phyloP scores from a whole-genome alignment of 2,329 filamentous ascomycete species.

The Tolypocladium ovalisporum region DNA sequence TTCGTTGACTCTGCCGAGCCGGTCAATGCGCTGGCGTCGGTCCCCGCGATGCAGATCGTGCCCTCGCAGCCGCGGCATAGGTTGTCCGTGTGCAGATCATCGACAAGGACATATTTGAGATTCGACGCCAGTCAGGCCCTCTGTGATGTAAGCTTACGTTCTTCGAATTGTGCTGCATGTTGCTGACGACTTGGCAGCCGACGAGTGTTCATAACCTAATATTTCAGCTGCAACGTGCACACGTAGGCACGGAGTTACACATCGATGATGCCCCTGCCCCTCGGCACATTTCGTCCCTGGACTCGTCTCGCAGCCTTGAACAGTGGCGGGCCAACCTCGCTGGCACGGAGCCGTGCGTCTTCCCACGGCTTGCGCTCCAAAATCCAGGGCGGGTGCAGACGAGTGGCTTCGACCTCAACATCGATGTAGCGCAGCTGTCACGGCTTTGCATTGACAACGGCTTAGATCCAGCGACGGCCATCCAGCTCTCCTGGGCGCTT shows the following conservation, averaged over 20 bases:
- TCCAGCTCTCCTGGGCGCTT: constrained; percentile 50
- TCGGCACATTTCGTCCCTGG: constrained; percentile 15
- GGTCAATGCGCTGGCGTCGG: constrained; percentile 24
- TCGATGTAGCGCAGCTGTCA: constrained; percentile 27
- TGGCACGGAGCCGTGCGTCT: constrained; percentile 29
- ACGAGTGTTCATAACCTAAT: constrained; percentile 34
- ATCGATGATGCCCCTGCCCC: constrained; percentile 11
- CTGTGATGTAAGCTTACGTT: constrained; percentile 27
- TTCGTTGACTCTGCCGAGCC: constrained; percentile 35
- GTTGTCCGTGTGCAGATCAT: constrained; percentile 36
- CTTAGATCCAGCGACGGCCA: constrained; percentile 35
- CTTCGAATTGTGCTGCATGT: background rate
- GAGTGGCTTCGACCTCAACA: constrained; percentile 27
- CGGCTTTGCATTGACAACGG: constrained; percentile 28
- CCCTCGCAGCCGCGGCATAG: constrained; percentile 34
- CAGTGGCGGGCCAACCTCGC: constrained; percentile 33
- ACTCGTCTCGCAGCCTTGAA: constrained; percentile 22
- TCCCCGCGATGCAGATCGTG: constrained; percentile 28
- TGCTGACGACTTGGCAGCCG: constrained; percentile 5
- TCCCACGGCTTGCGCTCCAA: constrained; percentile 27
- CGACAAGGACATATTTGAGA: constrained; percentile 32
- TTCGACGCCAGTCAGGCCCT: constrained; percentile 40
- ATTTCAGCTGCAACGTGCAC: constrained; percentile 33
- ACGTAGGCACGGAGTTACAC: constrained; percentile 23
- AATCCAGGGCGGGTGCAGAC: constrained; percentile 18